Evolutionary conservation across 805 yeast species (phyloP).

Genomic region (Isabelozyma heimii): DNA sequence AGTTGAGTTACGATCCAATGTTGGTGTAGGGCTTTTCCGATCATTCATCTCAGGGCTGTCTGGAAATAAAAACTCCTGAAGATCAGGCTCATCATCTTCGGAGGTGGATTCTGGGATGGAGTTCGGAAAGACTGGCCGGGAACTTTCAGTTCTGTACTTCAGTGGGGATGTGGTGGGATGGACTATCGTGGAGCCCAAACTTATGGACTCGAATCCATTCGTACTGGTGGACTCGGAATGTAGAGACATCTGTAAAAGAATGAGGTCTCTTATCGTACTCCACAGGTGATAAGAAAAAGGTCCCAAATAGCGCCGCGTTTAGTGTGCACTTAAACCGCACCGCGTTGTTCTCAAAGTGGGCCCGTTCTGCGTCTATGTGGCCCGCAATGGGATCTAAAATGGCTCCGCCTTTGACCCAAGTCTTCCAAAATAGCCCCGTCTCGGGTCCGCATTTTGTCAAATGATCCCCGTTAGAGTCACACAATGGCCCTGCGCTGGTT

Average conservation of each 20-base stretch:
- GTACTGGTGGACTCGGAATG: neutral
- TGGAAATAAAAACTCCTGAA: neutral
- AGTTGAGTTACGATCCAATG: neutral
- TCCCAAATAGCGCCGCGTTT: too few relatives aligned
- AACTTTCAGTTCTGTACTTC: neutral
- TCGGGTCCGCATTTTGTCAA: too few relatives aligned
- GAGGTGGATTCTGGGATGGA: conserved; percentile 3
- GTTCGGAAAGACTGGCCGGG: neutral
- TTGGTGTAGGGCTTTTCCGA: neutral
- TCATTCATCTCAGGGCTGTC: neutral
- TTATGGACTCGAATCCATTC: conserved; percentile 12
- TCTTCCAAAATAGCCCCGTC: too few relatives aligned
- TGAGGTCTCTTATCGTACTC: neutral
- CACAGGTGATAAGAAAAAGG: too few relatives aligned
- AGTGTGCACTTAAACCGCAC: too few relatives aligned
- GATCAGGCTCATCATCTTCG: conserved; percentile 2
- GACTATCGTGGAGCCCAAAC: conserved; percentile 7
- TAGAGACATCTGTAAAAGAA: neutral
- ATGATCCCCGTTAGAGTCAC: too few relatives aligned
- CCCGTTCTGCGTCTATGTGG: too few relatives aligned
- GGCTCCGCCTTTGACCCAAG: too few relatives aligned
- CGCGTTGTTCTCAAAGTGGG: too few relatives aligned
- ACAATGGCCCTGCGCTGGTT: too few relatives aligned
- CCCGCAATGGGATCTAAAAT: too few relatives aligned
- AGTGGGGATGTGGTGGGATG: neutral